These are phyloP conservation scores for Rutstroemia sp. DNA, from an alignment of 2,329 filamentous ascomycete genomes.

Conservation along the genomic window DNA sequence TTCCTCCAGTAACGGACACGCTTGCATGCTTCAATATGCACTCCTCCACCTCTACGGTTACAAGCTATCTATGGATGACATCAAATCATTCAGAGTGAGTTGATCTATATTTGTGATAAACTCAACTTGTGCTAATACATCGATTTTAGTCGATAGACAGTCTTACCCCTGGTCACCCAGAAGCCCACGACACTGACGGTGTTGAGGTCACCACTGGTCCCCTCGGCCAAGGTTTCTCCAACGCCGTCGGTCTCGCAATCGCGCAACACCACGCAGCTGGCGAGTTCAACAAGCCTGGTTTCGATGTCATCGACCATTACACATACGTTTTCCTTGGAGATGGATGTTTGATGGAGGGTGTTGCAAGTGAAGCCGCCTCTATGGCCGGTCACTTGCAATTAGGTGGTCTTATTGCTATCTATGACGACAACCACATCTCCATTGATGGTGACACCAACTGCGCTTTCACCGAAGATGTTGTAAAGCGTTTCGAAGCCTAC, in stretches of 20 bases:
- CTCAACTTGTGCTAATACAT: constrained; percentile 7
- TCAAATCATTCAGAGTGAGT: constrained; percentile 93
- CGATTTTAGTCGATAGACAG: constrained; percentile 42
- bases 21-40: constrained; percentile 99
- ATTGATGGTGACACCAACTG: constrained; percentile 92
- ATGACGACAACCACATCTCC: constrained; percentile 98
- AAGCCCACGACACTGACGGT: constrained; percentile 92
- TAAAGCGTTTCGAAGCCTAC: constrained; percentile 91
- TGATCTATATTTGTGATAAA: background rate
- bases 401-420: constrained; percentile 93
- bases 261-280: constrained; percentile 87
- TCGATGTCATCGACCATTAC: constrained; percentile 88
- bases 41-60: constrained; percentile 97
- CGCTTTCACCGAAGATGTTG: constrained; percentile 94
- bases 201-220: constrained; percentile 97
- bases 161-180: constrained; percentile 93
- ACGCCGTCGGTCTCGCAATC: constrained; percentile 96
- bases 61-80: constrained; percentile 74
- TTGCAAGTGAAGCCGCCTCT: constrained; percentile 87
- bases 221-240: constrained; percentile 93
- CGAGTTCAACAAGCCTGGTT: constrained; percentile 94
- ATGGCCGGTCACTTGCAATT: constrained; percentile 94
- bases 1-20: constrained; percentile 78
- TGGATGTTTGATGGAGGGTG: constrained; percentile 97
- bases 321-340: constrained; percentile 97